These are phyloP conservation scores for Dendrostoma leiphaemia DNA, from an alignment of 2,329 filamentous ascomycete species.

Conservation along the genomic window DNA sequence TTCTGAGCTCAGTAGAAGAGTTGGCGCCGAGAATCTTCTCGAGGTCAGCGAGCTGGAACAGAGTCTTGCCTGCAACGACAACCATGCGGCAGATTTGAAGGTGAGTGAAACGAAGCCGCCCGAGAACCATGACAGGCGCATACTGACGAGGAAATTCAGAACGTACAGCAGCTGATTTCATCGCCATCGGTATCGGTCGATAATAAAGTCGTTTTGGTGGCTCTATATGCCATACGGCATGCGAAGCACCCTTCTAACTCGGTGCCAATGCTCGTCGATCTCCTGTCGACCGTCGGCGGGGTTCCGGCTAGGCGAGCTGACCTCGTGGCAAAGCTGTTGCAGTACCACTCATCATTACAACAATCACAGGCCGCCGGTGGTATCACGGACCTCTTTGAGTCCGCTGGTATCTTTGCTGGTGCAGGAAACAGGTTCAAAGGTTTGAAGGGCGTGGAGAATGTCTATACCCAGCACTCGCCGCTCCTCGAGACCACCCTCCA, in stretches of 20 bases:
- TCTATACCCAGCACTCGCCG: slow-evolving; percentile 96
- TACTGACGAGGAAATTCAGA: slow-evolving; percentile 42
- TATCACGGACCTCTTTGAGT: slow-evolving; percentile 90
- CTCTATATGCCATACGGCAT: slow-evolving; percentile 93
- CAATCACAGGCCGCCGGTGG: slow-evolving; percentile 71
- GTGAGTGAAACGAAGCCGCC: slow-evolving; percentile 41
- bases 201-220: slow-evolving; percentile 85
- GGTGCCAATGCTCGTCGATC: slow-evolving; percentile 79
- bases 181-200: slow-evolving; percentile 72
- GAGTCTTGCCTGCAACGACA: slow-evolving; percentile 94
- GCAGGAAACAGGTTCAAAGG: slow-evolving; percentile 88
- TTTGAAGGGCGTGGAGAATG: slow-evolving; percentile 95
- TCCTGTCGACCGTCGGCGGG: slow-evolving; percentile 80
- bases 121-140: background rate
- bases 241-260: slow-evolving; percentile 82
- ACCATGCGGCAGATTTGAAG: slow-evolving; percentile 88
- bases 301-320: slow-evolving; percentile 74
- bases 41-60: slow-evolving; percentile 97
- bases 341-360: slow-evolving; percentile 85
- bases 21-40: slow-evolving; percentile 82
- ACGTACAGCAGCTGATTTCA: slow-evolving; percentile 82
- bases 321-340: slow-evolving; percentile 76
- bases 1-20: slow-evolving; percentile 84
- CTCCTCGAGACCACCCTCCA: slow-evolving; percentile 84
- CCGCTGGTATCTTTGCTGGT: slow-evolving; percentile 84